These are phyloP conservation scores for Epichloe aotearoae DNA, from an alignment of 2,329 filamentous ascomycete species.

Conservation along the genomic window DNA sequence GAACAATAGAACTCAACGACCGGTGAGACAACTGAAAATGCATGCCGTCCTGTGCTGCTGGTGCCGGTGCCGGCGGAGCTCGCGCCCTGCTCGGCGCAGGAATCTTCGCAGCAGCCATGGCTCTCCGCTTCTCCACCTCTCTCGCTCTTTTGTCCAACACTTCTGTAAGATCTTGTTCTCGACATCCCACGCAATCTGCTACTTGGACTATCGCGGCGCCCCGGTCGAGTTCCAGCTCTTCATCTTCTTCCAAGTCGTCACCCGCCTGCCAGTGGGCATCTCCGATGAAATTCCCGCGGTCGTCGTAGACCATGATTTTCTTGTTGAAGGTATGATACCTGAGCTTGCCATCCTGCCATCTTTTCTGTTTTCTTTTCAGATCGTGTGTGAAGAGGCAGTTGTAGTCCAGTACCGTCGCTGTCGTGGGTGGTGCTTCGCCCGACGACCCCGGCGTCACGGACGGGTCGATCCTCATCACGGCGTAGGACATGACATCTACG, in stretches of 20 bases:
- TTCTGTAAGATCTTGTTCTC: conserved; percentile 65
- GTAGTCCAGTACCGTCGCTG: conserved; percentile 68
- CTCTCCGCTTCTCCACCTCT: conserved; percentile 37
- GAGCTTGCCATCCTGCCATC: conserved; percentile 86
- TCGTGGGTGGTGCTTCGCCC: conserved; percentile 17
- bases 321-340: conserved; percentile 87
- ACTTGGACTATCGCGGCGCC: conserved; percentile 70
- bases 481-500: conserved; percentile 11
- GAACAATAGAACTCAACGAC: conserved; percentile 27
- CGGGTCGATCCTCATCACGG: conserved; percentile 5
- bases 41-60: conserved; percentile 11
- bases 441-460: not conserved
- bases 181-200: conserved; percentile 56
- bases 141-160: conserved; percentile 57
- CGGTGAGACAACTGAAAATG: conserved; percentile 28
- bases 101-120: conserved; percentile 27
- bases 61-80: not conserved
- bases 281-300: conserved; percentile 65
- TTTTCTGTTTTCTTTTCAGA: conserved; percentile 71
- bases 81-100: conserved; percentile 8
- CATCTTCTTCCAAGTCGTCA: conserved; percentile 60
- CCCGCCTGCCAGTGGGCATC: conserved; percentile 69
- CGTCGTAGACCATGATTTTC: conserved; percentile 81
- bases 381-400: conserved; percentile 81
- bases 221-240: conserved; percentile 68